A percentile compares a stretch with the other conserved stretches of the same genome.
Evolutionary conservation across 352 stramenopile genomes (phyloP).

Genomic region (Phytopythium oedochilum): DNA sequence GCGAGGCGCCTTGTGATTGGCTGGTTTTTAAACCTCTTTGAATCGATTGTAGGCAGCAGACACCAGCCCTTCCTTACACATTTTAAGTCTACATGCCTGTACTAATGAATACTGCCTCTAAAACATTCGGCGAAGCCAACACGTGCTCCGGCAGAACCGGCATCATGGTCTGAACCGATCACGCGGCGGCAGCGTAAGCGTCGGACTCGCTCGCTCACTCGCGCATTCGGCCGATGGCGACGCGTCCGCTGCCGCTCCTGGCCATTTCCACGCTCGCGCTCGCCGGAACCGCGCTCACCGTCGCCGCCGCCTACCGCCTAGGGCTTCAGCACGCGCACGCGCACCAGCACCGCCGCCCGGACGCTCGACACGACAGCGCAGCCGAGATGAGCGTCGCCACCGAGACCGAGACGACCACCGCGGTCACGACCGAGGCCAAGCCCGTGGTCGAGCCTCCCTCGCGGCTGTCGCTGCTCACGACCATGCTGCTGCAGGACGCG

Average conservation of each 20-base stretch:
- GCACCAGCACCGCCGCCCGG: background rate
- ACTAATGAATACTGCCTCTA: background rate
- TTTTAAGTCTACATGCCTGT: background rate
- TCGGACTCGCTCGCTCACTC: background rate
- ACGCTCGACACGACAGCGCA: background rate
- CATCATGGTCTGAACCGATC: background rate
- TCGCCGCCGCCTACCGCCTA: conserved; percentile 20
- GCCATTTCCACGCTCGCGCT: conserved; percentile 23
- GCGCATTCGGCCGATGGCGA: background rate
- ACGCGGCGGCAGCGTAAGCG: background rate
- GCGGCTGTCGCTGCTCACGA: conserved; percentile 24
- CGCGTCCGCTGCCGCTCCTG: background rate
- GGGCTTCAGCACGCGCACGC: conserved; percentile 6
- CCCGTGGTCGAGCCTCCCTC: conserved; percentile 16
- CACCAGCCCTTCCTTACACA: background rate
- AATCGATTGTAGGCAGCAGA: background rate
- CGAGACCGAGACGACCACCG: conserved; percentile 25
- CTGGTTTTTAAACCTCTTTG: background rate
- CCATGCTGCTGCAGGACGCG: conserved; percentile 44
- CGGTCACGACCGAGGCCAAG: conserved; percentile 60
- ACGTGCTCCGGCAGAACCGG: conserved; percentile 1
- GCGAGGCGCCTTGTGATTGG: background rate
- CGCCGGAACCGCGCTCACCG: conserved; percentile 23
- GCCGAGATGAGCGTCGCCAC: background rate
- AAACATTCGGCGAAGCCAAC: background rate